These are phyloP conservation scores for Eutrema heterophyllum DNA, from an alignment of 345 rosid genomes.

Conservation along the genomic window DNA sequence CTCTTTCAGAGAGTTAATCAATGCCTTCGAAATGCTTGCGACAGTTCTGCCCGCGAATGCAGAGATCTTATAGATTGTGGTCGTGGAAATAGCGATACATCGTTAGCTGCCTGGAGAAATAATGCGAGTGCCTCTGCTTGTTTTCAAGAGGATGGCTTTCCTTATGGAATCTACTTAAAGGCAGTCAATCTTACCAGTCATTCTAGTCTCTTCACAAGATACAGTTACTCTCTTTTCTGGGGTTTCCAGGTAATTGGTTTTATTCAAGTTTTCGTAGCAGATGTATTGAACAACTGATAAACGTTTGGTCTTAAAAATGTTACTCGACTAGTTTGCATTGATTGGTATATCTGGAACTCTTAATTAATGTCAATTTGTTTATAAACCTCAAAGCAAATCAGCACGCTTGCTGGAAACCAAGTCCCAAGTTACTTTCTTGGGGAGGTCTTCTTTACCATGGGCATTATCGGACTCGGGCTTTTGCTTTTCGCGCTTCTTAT, in stretches of 20 bases:
- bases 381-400: conserved; percentile 68
- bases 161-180: conserved; percentile 53
- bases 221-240: conserved; percentile 77
- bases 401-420: conserved; percentile 92
- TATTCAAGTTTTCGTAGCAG: neutral
- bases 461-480: conserved; percentile 73
- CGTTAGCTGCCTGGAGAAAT: conserved; percentile 23
- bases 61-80: conserved; percentile 59
- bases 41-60: conserved; percentile 20
- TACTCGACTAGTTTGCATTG: conserved; percentile 3
- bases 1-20: conserved; percentile 74
- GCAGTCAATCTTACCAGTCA: conserved; percentile 56
- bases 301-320: neutral
- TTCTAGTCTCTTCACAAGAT: conserved; percentile 45
- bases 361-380: neutral
- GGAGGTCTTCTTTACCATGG: conserved; percentile 92
- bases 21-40: conserved; percentile 74
- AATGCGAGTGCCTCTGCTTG: conserved; percentile 44
- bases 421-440: conserved; percentile 67
- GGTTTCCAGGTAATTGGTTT: conserved; percentile 75
- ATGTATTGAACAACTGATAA: neutral
- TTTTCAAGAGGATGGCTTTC: conserved; percentile 36
- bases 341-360: neutral
- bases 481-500: conserved; percentile 89
- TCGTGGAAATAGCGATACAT: neutral